Evolutionary conservation across 1,284 basidiomycete species (phyloP).

Genomic region (Grifola frondosa): DNA sequence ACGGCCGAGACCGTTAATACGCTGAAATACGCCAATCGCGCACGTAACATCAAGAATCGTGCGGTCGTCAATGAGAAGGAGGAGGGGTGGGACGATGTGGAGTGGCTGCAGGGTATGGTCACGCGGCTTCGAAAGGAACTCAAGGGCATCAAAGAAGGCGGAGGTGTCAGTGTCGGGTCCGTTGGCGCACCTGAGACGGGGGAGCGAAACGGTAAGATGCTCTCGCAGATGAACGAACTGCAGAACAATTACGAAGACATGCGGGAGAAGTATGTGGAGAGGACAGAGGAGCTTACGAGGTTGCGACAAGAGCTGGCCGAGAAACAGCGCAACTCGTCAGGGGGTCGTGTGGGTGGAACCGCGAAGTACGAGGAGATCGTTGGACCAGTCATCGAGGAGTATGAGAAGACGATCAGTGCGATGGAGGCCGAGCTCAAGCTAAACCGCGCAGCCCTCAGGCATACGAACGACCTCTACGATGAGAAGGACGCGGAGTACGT

Average conservation of each 20-base stretch:
- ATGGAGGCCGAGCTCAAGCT: slow-evolving; percentile 94
- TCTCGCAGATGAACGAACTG: slow-evolving; percentile 75
- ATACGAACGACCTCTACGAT: slow-evolving; percentile 88
- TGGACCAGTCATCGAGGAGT: slow-evolving; percentile 97
- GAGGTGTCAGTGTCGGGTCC: slow-evolving; percentile 26
- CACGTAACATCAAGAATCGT: slow-evolving; percentile 95
- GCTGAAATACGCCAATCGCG: slow-evolving; percentile 97
- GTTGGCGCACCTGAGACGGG: slow-evolving; percentile 69
- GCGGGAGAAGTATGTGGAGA: slow-evolving; percentile 81
- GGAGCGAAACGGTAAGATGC: too few species aligned
- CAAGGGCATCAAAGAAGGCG: slow-evolving; percentile 71
- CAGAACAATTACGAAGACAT: slow-evolving; percentile 83
- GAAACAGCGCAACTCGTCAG: slow-evolving; percentile 53
- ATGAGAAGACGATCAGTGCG: slow-evolving; percentile 94
- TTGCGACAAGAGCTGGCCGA: slow-evolving; percentile 76
- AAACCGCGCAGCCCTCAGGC: slow-evolving; percentile 83
- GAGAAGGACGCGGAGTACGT: slow-evolving; percentile 83
- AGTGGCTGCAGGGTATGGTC: slow-evolving; percentile 90
- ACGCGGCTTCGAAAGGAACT: slow-evolving; percentile 85
- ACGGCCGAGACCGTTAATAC: slow-evolving; percentile 94
- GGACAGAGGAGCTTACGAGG: slow-evolving; percentile 84
- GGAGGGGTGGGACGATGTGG: slow-evolving; percentile 97
- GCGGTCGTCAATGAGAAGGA: slow-evolving; percentile 93
- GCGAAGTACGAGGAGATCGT: slow-evolving; percentile 94
- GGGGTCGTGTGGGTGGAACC: slow-evolving; percentile 66